Conservation (phyloP, 257 asterid species). For the Penstemon davidsonii region DNA sequence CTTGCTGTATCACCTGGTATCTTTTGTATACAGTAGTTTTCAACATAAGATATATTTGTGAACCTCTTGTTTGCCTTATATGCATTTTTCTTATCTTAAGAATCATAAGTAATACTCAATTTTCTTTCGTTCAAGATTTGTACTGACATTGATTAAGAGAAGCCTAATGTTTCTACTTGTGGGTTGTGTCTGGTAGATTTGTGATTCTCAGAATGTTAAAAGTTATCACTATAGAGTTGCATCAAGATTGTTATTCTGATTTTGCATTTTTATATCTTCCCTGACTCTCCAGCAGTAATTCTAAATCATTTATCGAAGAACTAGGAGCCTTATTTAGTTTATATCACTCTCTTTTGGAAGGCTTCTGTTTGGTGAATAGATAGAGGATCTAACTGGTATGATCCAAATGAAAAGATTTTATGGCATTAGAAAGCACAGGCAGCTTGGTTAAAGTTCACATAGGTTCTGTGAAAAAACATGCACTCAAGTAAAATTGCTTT, state of each 20-base stretch:
- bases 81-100: not conserved
- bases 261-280: not conserved
- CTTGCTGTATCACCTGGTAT: not conserved
- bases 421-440: not conserved
- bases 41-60: not conserved
- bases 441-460: not conserved
- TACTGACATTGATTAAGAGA: slow-evolving; percentile 1
- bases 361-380: not conserved
- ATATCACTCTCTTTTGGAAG: not conserved
- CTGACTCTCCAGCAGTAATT: not conserved
- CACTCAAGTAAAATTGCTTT: not conserved
- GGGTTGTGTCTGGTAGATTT: not conserved
- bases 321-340: not conserved
- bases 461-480: too few species aligned
- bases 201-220: not conserved
- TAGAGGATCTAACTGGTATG: not conserved
- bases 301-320: not conserved
- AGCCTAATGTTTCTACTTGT: not conserved
- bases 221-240: not conserved
- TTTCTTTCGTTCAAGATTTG: not conserved
- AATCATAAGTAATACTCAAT: not conserved
- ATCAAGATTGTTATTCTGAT: not conserved
- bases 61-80: slow-evolving; percentile 9
- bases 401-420: not conserved
- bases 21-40: too few species aligned